Base-by-base conservation (phyloP, 163 green algal genomes). In the Trebouxiophyceae sp. region DNA sequence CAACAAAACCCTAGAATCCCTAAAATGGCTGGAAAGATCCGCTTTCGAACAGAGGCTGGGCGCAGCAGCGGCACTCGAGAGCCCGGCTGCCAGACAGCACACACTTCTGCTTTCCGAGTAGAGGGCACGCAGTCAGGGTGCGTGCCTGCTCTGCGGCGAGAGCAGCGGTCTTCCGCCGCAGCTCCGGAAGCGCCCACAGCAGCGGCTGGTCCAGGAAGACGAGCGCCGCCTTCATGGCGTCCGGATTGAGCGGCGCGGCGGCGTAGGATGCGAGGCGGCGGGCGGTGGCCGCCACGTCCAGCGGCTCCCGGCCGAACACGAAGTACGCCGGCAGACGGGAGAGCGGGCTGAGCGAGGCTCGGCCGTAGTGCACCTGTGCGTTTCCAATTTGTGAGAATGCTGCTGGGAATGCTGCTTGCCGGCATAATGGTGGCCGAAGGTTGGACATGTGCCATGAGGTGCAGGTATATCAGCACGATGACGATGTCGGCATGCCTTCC, bases 281-380 rank as follows among this genome's bases (percentile, higher is more conserved):
- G 20, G 50, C 61, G 12, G 39, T n/a, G 1, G 57, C 57, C 22
- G 45, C 6, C 3, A 72, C 76, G 61, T 90, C 63, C 5, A 90
- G 46, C 2, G 65, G 56, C 12, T 60, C n/a, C 54, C 71, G 66
- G 1, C 85, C 85, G 56, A 96, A 87, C 1, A 96, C 89, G 69
- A 88, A 91, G 57, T 82, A 85, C 4, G 85, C 80, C 26, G 86
- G 89, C 30, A 87, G 60, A 8, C 69, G 69, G 6, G 69, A 84
- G 4, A 88, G 67, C 2, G 71, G 66, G n/a, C 72, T 81, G 28
- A 96, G 54, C 0, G 86, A 94, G n/a, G 89, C 85, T 7, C 73
- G 63, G 28, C 89, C 89, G 66, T 92, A 96, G 55, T 96, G 89
- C 4, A 95, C 57, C 85, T 93, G 81, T 50, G 39, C n/a, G n/a